Percentiles rank a stretch among this genome's conserved stretches.
These are phyloP conservation scores for Acanthamoeba polyphaga DNA, from an alignment of 208 protist species.

Conservation along the genomic window DNA sequence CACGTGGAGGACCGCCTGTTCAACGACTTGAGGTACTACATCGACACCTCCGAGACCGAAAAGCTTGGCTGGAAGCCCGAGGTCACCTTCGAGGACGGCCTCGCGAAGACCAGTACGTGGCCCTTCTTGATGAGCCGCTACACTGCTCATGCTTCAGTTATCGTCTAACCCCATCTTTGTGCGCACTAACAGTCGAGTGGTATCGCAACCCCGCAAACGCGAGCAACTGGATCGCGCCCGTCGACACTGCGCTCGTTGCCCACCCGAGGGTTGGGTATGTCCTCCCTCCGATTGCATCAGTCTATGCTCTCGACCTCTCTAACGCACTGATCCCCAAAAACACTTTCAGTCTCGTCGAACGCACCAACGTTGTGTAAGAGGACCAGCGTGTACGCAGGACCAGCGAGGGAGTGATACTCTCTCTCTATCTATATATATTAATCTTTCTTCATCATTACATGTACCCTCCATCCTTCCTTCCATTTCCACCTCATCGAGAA, in stretches of 20 bases:
- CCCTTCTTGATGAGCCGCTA: background rate
- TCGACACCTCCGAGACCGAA: slow-evolving; percentile 88
- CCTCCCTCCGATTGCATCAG: background rate
- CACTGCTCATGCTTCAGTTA: background rate
- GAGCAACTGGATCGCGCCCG: background rate
- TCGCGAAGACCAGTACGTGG: background rate
- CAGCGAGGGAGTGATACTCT: background rate
- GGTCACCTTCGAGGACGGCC: slow-evolving; percentile 88
- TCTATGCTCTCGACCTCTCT: background rate
- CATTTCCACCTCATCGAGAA: too few relatives aligned
- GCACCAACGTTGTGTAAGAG: background rate
- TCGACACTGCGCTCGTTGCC: slow-evolving; percentile 38
- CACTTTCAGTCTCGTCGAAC: background rate
- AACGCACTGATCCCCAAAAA: too few relatives aligned
- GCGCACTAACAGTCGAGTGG: background rate
- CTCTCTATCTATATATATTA: too few relatives aligned
- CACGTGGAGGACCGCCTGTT: slow-evolving; percentile 90
- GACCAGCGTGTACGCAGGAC: fast-evolving
- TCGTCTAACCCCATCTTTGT: background rate
- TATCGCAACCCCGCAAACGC: slow-evolving; percentile 1
- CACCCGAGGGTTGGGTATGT: slow-evolving; percentile 29
- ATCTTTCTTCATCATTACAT: too few relatives aligned
- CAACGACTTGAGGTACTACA: slow-evolving; percentile 93
- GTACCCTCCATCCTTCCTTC: too few relatives aligned
- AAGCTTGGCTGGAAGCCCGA: slow-evolving; percentile 90